Evolutionary conservation across 495 filamentous ascomycete species (phyloP).

Genomic region (Apiosordaria backusii): DNA sequence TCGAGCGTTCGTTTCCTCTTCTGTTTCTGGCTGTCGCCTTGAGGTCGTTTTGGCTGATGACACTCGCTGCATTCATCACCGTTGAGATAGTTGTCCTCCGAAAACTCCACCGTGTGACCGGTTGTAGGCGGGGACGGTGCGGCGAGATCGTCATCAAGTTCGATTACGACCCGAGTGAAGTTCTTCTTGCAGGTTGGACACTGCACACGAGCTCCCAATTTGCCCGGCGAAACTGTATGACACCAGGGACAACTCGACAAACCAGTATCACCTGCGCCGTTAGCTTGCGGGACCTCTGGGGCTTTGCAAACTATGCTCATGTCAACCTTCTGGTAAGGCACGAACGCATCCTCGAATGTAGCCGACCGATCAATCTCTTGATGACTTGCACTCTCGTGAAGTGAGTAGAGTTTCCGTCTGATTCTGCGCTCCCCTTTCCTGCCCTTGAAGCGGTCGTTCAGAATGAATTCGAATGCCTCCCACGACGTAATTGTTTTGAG

Average conservation of each 20-base stretch:
- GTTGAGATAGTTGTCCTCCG: neutral
- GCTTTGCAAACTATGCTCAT: neutral
- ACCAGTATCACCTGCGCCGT: neutral
- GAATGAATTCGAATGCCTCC: conserved; percentile 9
- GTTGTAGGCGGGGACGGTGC: neutral
- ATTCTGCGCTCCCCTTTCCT: conserved; percentile 6
- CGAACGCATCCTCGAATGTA: neutral
- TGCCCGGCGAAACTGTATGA: neutral
- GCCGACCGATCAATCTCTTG: neutral
- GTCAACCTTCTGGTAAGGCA: conserved; percentile 1
- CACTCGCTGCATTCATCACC: neutral
- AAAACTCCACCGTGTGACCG: neutral
- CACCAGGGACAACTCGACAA: neutral
- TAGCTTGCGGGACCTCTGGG: neutral
- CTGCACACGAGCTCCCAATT: neutral
- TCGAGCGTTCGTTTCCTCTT: neutral
- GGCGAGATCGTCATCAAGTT: neutral
- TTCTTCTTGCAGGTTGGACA: neutral
- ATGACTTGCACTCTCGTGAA: neutral
- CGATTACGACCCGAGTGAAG: neutral
- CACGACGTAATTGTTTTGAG: conserved; percentile 11
- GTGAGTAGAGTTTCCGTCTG: neutral
- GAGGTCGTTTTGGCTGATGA: neutral
- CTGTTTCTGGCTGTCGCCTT: neutral
- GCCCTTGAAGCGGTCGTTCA: conserved; percentile 8